Evolutionary conservation across 331 rosid species (phyloP), one percentile per base, ranked within the genome.

Genomic region (Saraca asoca): DNA sequence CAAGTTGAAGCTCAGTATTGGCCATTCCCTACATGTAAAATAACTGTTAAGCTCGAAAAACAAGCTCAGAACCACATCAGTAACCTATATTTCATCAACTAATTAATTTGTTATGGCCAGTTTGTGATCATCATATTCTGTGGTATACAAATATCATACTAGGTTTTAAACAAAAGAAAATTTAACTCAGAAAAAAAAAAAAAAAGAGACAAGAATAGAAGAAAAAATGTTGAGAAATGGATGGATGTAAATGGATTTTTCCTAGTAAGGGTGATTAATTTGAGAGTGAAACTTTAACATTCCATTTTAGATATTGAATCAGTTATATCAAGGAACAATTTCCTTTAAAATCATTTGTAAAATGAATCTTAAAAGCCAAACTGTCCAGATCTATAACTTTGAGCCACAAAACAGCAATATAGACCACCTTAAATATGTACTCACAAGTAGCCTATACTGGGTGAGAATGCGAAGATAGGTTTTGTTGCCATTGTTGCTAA

Each of bases 371-470:
- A 24, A 24, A 24, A 24, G 31, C 31, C 31, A 24, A n/a, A n/a
- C 3, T 24, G 3, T 24, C 31, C 31, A 24, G 31, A 24, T 24
- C 31, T 1, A 24, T 24, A 55, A 53, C 39, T 54, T 54, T 13
- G 10, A 12, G 42, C 1, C 42, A 55, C 13, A 64, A 63, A 9
- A 51, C 43, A 55, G 54, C 11, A 46, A 37, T 50, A 37, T 14
- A 51, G 10, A 37, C 33, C 41, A 16, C 7, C 7, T 29, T 17
- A 9, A 46, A 24, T 48, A 13, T 72, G 72, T 10, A 70, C 87
- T 80, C 63, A 85, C 87, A 79, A 85, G 76, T 66, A 85, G 81
- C 81, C 91, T 78, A 75, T 85, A 83, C 64, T 82, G 85, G 51
- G 75, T 85, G 58, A 85, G 85, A 70, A 85, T 85, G 62, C 80